phyloP scores from a whole-genome alignment of 192 early-diverging fungal species.

The Podila clonocystis region DNA sequence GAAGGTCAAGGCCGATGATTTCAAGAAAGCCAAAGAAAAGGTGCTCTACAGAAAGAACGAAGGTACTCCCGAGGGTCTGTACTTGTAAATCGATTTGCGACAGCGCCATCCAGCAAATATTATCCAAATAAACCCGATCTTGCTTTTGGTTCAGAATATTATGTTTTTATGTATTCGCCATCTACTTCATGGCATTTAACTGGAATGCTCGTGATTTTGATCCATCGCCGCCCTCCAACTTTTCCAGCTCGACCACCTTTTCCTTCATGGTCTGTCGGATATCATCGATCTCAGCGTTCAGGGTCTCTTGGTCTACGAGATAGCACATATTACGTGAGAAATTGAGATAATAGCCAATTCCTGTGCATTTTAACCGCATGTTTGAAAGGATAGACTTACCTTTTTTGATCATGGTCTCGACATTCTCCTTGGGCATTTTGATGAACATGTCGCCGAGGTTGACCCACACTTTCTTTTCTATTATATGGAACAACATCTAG shows the following conservation, averaged over 20 bases:
- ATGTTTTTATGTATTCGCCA: background rate
- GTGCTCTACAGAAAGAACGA: conserved; percentile 98
- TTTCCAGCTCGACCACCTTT: conserved; percentile 54
- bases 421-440: conserved; percentile 59
- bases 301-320: conserved; percentile 57
- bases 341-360: too few relatives aligned
- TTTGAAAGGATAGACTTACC: conserved; percentile 25
- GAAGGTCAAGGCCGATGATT: conserved; percentile 98
- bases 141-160: background rate
- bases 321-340: background rate
- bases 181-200: conserved; percentile 46
- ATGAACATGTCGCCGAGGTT: conserved; percentile 70
- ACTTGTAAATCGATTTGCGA: conserved; percentile 65
- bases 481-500: background rate
- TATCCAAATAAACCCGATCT: background rate
- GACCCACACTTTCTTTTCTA: conserved; percentile 67
- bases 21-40: conserved; percentile 98
- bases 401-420: conserved; percentile 62
- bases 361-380: too few relatives aligned
- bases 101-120: background rate
- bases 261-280: conserved; percentile 56
- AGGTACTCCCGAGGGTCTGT: conserved; percentile 97
- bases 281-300: conserved; percentile 57
- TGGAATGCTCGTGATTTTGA: conserved; percentile 55
- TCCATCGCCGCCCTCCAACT: conserved; percentile 59